Conservation (phyloP, 805 yeast species). For the Zygoascus tannicola region DNA sequence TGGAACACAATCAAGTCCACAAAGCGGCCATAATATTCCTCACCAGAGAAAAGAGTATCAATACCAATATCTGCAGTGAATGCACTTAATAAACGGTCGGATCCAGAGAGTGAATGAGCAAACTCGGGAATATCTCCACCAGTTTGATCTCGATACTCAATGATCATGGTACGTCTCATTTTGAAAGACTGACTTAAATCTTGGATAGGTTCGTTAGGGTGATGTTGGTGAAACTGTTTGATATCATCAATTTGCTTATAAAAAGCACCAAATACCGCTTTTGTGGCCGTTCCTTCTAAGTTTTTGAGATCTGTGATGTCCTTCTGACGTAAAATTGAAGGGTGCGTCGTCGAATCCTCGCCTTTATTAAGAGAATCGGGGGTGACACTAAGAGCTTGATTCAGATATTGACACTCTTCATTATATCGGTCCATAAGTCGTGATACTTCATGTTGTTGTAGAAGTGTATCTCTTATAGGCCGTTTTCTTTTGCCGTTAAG, state of each 20-base stretch:
- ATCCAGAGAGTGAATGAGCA: conserved; percentile 15
- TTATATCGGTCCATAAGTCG: conserved; percentile 41
- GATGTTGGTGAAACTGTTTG: conserved; percentile 25
- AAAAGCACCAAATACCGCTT: conserved; percentile 25
- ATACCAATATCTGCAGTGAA: conserved; percentile 43
- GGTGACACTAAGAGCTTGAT: conserved; percentile 1
- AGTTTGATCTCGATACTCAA: conserved; percentile 11
- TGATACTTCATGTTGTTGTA: conserved; percentile 62
- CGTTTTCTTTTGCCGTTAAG: conserved; percentile 31
- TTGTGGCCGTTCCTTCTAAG: conserved; percentile 13
- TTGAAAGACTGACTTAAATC: conserved; percentile 18
- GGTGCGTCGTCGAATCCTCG: conserved; percentile 5
- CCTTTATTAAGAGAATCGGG: conserved; percentile 4
- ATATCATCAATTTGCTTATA: conserved; percentile 30
- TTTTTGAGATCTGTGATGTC: conserved; percentile 12
- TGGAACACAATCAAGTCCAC: conserved; percentile 49
- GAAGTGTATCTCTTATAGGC: conserved; percentile 40
- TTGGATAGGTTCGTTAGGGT: conserved; percentile 26
- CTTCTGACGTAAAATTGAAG: conserved; percentile 9
- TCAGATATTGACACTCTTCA: conserved; percentile 24
- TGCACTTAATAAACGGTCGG: conserved; percentile 35
- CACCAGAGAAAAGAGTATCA: conserved; percentile 43
- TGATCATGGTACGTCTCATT: conserved; percentile 11
- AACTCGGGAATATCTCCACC: conserved; percentile 21
- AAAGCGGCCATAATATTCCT: conserved; percentile 56